A percentile compares a stretch with the other conserved stretches of the same genome.
These are phyloP conservation scores for Cardamine resedifolia DNA, from an alignment of 345 rosid species.

Conservation along the genomic window DNA sequence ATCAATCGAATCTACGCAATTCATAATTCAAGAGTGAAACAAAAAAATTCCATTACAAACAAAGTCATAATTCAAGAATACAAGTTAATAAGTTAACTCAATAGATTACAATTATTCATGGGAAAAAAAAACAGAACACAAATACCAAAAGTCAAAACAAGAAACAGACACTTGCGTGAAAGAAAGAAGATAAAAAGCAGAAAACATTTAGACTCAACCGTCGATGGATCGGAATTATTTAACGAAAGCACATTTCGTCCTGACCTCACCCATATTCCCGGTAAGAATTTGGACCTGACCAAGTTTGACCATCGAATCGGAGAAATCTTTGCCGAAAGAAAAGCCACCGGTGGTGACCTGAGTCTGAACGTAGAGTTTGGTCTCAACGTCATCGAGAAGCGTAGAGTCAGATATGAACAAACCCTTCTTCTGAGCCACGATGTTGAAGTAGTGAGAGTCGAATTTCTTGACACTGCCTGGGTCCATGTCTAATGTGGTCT, in stretches of 20 bases:
- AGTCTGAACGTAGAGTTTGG: constrained; percentile 33
- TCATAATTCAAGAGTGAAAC: neutral
- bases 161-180: neutral
- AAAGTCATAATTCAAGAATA: neutral
- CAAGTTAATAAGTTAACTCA: neutral
- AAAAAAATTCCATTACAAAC: neutral
- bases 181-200: neutral
- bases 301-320: constrained; percentile 59
- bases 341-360: constrained; percentile 36
- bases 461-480: constrained; percentile 60
- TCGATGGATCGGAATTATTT: constrained; percentile 1
- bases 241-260: constrained; percentile 46
- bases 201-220: neutral
- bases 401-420: constrained; percentile 63
- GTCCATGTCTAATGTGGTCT: constrained; percentile 50
- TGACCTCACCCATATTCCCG: constrained; percentile 52
- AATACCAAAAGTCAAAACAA: neutral
- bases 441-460: constrained; percentile 47
- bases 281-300: constrained; percentile 52
- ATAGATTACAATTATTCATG: neutral
- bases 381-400: constrained; percentile 47
- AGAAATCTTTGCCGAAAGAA: constrained; percentile 49
- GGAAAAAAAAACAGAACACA: neutral
- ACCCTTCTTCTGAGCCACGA: constrained; percentile 51
- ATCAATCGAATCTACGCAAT: neutral